Conservation (phyloP, 2,329 filamentous ascomycete species). For the Teratosphaeria nubilosa region DNA sequence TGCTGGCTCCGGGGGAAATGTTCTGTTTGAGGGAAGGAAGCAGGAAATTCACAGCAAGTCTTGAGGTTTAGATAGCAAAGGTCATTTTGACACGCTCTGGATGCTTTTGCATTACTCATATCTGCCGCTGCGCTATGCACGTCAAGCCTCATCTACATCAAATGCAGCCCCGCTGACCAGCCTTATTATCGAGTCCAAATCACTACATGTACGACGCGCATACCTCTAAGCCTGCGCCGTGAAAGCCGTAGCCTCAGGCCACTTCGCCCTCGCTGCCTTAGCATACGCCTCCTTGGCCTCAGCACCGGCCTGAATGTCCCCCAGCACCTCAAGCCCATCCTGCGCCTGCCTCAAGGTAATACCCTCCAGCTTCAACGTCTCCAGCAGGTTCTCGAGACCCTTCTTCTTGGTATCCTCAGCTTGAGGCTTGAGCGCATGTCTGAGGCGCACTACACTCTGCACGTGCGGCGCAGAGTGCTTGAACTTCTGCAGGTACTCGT, state of each 20-base stretch:
- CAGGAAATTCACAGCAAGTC: too few species aligned
- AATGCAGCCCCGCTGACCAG: neutral
- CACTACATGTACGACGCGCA: neutral
- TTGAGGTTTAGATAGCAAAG: too few species aligned
- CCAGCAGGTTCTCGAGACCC: constrained; percentile 53
- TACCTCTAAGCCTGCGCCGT: neutral
- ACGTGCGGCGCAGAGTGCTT: constrained; percentile 52
- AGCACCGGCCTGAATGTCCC: constrained; percentile 41
- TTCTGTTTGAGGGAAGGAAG: too few species aligned
- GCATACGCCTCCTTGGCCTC: constrained; percentile 42
- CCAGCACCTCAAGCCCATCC: constrained; percentile 42
- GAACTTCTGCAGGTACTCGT: constrained; percentile 54
- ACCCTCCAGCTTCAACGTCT: constrained; percentile 43
- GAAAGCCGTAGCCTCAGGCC: constrained; percentile 26
- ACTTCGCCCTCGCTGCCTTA: constrained; percentile 28
- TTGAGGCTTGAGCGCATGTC: constrained; percentile 48
- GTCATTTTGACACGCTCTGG: neutral
- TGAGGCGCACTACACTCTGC: constrained; percentile 52
- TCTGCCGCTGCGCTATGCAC: neutral
- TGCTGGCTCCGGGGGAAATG: too few species aligned
- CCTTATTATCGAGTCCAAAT: too few species aligned
- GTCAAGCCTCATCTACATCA: neutral
- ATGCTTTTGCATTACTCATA: neutral
- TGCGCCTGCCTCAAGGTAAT: constrained; percentile 48
- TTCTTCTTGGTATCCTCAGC: constrained; percentile 44